Base-by-base conservation (phyloP, 768 basidiomycete species). In the Candolleomyces aberdarensis region DNA sequence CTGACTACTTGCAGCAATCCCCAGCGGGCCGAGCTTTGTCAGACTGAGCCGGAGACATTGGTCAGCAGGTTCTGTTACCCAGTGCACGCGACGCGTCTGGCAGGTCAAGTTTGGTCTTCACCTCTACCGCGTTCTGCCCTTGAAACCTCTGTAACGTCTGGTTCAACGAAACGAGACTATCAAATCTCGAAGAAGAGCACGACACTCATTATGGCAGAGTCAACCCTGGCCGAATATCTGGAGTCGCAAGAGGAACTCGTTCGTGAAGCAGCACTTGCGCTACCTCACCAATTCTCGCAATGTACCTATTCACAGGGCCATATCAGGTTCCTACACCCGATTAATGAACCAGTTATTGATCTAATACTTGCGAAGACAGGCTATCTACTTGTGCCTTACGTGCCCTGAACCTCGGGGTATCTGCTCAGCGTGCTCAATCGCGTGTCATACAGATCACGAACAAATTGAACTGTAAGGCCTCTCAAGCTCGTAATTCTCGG, bases 391-490 rank as follows among this genome's bases (percentile, higher is more conserved):
- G 57, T 95, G 92, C 68, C 72, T 86, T 9, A 87, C 89, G 1
- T 95, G 92, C 69, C 78, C 82, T 22, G 79, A 80, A 56, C 78
- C 81, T 20, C 83, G 85, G 58, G 91, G 91, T 19, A 77, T 94
- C 59, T 94, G 92, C 65, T 84, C 89, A 15, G 88, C 92, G 7
- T 95, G 92, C 74, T 92, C 90, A 31, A 82, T 94, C 56, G 89
- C 92, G 22, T 95, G 92, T 69, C 92, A 95, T 69, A 89, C 89
- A 14, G 80, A 91, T 70, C 91, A 93, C 71, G 88, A 94, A 67
- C 92, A 94, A 70, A 72, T 94, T 56, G 92, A 94, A 71, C 80
- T 94, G 81, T 83, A 63, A 69, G 80, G 40, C 10, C 10, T 20
- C 61, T 43, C 43, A 52, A 41, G 48, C 40, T 41, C 49, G 56